Base-by-base conservation (phyloP, 495 filamentous ascomycete species). In the Letharia columbiana region DNA sequence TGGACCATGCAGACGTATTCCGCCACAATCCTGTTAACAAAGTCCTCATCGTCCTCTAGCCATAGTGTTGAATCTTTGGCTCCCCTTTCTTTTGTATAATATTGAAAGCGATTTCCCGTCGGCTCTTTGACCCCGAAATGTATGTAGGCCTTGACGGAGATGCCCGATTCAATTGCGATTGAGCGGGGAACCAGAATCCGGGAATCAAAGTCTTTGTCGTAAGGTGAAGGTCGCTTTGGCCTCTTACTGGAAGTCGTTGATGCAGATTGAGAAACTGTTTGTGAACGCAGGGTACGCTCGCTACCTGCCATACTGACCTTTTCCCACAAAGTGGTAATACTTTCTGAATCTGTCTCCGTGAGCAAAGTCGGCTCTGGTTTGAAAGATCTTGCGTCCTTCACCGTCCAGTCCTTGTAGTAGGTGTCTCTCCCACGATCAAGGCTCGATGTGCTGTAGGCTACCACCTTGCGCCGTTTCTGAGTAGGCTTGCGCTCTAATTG, bases 61-160 rank as follows among this genome's bases (percentile, higher is more conserved):
- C 62, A 64, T 4, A 57, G 33, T 23, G 13, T 54, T 20, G 62
- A 56, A 31, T 54, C 45, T 17, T 44, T 40, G 47, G 47, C 49
- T 31, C 28, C 13, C 20, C 28, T 47, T 35, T 39, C 40, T 3
- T 64, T 9, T 17, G 28, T 23, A 47, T 50, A 64, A 47, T 50
- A 9, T 47, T 39, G 20, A 11, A 12, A 15, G n/a, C 42, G 45
- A 35, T 58, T 11, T 57, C 49, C 49, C 9, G 42, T 44, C 42
- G 49, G 35, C 35, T 20, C 23, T 31, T 57, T 4, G 3, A 39
- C 47, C 9, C 47, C 62, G 23, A 64, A 64, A 41, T 56, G 47
- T 3, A 37, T 47, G 35, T 57, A 54, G 33, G 62, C 35, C 45
- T n/a, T 64, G 3, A 47, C 40, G 18, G 35, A n/a, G 15, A 12